Evolutionary conservation across 2,329 filamentous ascomycete species (phyloP).

Genomic region (Paramyrothecium roridum): DNA sequence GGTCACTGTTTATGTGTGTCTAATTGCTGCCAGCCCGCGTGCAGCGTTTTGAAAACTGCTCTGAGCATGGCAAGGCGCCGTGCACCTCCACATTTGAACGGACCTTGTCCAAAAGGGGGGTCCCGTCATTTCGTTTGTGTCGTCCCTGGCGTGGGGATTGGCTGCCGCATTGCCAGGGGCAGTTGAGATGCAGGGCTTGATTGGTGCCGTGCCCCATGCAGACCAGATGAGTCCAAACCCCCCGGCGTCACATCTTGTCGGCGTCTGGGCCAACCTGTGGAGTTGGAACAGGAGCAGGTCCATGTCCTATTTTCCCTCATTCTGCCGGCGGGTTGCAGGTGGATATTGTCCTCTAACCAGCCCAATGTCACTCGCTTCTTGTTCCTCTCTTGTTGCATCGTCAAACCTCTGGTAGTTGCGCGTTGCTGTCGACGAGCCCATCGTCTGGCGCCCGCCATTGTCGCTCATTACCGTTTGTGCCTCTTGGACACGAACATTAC

Average conservation of each 20-base stretch:
- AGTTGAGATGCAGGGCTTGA: constrained; percentile 15
- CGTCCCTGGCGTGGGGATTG: constrained; percentile 13
- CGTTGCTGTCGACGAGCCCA: background rate
- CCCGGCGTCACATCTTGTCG: background rate
- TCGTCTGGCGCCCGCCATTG: background rate
- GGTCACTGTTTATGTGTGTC: background rate
- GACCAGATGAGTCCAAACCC: constrained; percentile 1
- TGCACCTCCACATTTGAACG: background rate
- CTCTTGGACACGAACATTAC: background rate
- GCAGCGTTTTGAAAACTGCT: background rate
- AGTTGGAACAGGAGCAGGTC: background rate
- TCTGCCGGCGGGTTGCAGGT: background rate
- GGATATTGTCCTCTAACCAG: background rate
- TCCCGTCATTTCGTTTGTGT: background rate
- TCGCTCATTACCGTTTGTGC: background rate
- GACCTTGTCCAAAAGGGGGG: background rate
- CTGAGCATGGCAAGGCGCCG: too few relatives aligned
- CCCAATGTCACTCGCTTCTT: background rate
- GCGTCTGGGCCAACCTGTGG: background rate
- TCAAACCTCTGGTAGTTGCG: background rate
- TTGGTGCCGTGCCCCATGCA: constrained; percentile 20
- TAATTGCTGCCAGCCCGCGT: background rate
- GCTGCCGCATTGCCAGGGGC: constrained; percentile 13
- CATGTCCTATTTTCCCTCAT: background rate
- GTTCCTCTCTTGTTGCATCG: background rate